Evolutionary conservation across 106 monocot genomes (phyloP), one percentile per base, ranked within the genome.

Genomic region (Amphibolis antarctica): DNA sequence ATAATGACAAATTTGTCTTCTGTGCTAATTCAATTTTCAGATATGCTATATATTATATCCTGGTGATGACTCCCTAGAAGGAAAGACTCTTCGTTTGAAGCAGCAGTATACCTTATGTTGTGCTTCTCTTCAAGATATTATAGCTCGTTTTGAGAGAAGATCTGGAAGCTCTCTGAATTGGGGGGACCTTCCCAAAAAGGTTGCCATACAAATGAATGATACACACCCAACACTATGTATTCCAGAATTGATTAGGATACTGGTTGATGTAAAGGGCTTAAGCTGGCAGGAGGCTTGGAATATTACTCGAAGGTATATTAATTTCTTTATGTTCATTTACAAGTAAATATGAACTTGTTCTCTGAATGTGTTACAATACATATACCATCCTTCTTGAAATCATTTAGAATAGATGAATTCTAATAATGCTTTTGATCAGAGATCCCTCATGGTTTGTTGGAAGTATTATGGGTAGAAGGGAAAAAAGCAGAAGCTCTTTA

Each of bases 181-280:
- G 96, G 75, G 82, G 67, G 89, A 96, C 13, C 84, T 96, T 44
- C 96, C 96, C 28, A 73, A 60, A 2, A 96, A 96, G 76, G 90
- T 96, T 65, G 89, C 96, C 17, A 80, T 96, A 49, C 96, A 96
- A 82, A 96, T 96, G 96, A 96, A 96, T 70, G 96, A 96, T 63
- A 96, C 96, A 43, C 96, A 96, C 62, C 96, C 96, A 59, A 96
- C 96, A 29, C 67, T 96, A 20, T 90, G 96, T 84, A 96, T 96
- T 74, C 96, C 96, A 44, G 96, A 96, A 66, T 60, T 96, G 51
- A 86, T 96, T 64, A 84, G 96, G 55, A 80, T 96, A 77, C 66
- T 96, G 56, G 73, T 90, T 59, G 96, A 96, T 62, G 53, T 80
- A 18, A 96, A 96, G 70, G 89, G 84, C 30, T 72, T 96, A 64